phyloP scores from a whole-genome alignment of 306 rosid species.

The Carpinus viminea region DNA sequence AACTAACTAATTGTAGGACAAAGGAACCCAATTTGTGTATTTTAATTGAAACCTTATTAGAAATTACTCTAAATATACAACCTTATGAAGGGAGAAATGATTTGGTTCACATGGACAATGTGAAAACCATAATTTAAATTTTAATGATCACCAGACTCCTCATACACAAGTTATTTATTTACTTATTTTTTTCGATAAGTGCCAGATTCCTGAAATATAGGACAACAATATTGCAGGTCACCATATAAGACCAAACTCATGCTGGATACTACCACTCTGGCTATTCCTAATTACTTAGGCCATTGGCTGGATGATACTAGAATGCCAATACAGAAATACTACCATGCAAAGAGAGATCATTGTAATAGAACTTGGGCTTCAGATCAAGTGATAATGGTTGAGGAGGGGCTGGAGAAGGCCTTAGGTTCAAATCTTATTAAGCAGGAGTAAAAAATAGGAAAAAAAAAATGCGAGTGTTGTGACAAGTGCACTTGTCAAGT shows the following conservation, averaged over 20 bases:
- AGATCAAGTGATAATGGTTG: too few relatives aligned
- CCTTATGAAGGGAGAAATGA: background rate
- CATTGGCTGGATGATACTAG: background rate
- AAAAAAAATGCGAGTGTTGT: too few relatives aligned
- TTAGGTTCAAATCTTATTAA: too few relatives aligned
- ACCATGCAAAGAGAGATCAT: too few relatives aligned
- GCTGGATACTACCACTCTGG: background rate
- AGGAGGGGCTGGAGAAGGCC: too few relatives aligned
- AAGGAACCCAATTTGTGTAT: background rate
- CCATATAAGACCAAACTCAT: background rate
- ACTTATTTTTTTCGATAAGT: background rate
- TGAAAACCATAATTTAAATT: background rate
- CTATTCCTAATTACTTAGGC: background rate
- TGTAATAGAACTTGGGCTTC: too few relatives aligned
- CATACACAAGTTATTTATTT: too few relatives aligned
- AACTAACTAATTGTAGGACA: too few relatives aligned
- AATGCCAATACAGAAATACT: too few relatives aligned
- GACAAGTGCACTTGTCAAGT: too few relatives aligned
- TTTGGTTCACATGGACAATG: background rate
- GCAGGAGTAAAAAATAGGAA: too few relatives aligned
- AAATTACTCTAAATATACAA: background rate
- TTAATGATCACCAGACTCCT: background rate
- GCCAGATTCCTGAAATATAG: background rate
- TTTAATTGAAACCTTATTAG: background rate
- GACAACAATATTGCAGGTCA: background rate